These are phyloP conservation scores for Puccinia coronata DNA, from an alignment of 1,284 basidiomycete species.

Conservation along the genomic window DNA sequence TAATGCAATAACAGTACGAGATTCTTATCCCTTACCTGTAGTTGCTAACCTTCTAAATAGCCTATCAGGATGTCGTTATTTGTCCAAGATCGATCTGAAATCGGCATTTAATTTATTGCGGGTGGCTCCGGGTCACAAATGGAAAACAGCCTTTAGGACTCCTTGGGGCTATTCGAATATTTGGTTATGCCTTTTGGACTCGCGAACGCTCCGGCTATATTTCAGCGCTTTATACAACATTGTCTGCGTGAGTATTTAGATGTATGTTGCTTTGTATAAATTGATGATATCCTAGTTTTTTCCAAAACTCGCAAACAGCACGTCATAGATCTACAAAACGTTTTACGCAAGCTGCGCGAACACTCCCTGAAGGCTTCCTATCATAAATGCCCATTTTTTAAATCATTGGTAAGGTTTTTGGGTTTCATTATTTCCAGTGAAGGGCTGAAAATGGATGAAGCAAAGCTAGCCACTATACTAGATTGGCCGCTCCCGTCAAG, in stretches of 20 bases:
- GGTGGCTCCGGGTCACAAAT: no score
- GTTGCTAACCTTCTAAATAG: constrained; percentile 9
- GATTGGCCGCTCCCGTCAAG: constrained; percentile 51
- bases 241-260: constrained; percentile 14
- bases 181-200: no score
- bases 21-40: constrained; percentile 1
- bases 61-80: neutral
- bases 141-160: no score
- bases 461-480: constrained; percentile 54
- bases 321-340: neutral
- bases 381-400: constrained; percentile 24
- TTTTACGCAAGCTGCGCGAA: constrained; percentile 12
- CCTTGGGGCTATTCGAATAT: no score
- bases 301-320: constrained; percentile 9
- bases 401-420: constrained; percentile 21
- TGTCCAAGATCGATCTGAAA: constrained; percentile 56
- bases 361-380: constrained; percentile 8
- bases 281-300: constrained; percentile 37
- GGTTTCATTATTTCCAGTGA: neutral
- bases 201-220: constrained; percentile 57
- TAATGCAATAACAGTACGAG: constrained; percentile 18
- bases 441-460: constrained; percentile 17
- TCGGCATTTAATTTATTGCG: constrained; percentile 58
- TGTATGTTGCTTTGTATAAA: constrained; percentile 38
- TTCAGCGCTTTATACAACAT: constrained; percentile 29